Evolutionary conservation across 2,329 filamentous ascomycete species (phyloP).

Genomic region (Arthrobotrys conoides): DNA sequence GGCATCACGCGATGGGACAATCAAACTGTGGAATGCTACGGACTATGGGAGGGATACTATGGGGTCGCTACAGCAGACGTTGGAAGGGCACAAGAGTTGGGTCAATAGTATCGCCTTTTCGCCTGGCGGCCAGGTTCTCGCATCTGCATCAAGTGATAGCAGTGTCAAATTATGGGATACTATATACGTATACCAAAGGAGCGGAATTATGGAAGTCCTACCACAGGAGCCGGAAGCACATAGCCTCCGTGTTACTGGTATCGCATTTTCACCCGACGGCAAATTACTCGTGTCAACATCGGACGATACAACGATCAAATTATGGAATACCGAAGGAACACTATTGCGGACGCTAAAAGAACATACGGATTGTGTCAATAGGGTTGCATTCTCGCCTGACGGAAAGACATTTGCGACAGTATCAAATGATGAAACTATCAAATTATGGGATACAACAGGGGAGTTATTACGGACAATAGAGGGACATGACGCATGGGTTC

Average conservation of each 20-base stretch:
- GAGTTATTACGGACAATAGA: not conserved
- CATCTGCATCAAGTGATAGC: not conserved
- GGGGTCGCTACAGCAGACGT: not conserved
- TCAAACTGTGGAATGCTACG: not conserved
- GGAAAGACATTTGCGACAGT: not conserved
- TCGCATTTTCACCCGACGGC: conserved; percentile 4
- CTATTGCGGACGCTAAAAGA: not conserved
- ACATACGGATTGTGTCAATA: no score
- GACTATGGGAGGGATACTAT: not conserved
- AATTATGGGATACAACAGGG: not conserved
- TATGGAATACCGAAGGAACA: no score
- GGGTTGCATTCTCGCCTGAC: not conserved
- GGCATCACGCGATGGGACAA: no score
- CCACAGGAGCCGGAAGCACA: no score
- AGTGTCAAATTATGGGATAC: not conserved
- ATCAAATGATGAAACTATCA: not conserved
- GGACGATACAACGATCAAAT: no score
- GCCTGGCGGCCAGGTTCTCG: not conserved
- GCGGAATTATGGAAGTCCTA: no score
- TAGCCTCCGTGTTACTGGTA: no score
- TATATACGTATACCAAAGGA: no score
- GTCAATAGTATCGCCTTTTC: not conserved
- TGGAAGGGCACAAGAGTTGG: not conserved
- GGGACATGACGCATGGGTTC: not conserved
- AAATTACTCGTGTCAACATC: not conserved